These are phyloP conservation scores for Aspergillus novofumigatus DNA, from an alignment of 2,329 filamentous ascomycete genomes.

Conservation along the genomic window DNA sequence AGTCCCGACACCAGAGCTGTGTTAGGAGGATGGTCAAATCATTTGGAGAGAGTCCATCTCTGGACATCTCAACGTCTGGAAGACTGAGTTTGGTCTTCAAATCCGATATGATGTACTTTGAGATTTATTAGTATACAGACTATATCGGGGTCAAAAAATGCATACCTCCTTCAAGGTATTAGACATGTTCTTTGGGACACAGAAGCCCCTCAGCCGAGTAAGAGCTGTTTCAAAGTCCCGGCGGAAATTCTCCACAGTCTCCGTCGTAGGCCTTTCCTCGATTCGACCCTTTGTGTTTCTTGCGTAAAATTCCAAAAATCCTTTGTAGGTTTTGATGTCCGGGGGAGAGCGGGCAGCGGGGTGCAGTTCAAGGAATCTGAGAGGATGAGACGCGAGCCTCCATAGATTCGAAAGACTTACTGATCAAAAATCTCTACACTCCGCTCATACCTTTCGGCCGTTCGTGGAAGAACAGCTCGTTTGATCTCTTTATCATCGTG, in stretches of 20 bases:
- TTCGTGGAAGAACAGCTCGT: background rate
- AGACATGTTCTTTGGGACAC: background rate
- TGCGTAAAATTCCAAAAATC: background rate
- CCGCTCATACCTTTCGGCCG: background rate
- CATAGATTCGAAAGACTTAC: background rate
- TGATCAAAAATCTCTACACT: background rate
- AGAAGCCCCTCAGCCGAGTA: background rate
- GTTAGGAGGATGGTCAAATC: slow-evolving; percentile 11
- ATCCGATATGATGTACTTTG: no score
- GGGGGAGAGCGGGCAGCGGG: background rate
- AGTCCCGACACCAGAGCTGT: slow-evolving; percentile 13
- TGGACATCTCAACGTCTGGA: slow-evolving; percentile 5
- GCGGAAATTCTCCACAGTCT: background rate
- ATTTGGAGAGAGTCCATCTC: slow-evolving; percentile 11
- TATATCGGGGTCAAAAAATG: no score
- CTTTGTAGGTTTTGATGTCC: background rate
- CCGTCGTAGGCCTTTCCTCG: slow-evolving; percentile 1
- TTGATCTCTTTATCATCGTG: slow-evolving; percentile 1
- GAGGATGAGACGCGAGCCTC: background rate
- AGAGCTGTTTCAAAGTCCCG: background rate
- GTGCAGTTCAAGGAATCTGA: background rate
- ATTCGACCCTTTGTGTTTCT: background rate
- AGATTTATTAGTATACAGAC: no score
- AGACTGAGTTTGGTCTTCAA: no score
- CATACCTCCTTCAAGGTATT: background rate